Conservation (phyloP, 2,329 filamentous ascomycete species). For the Colletotrichum tofieldiae region DNA sequence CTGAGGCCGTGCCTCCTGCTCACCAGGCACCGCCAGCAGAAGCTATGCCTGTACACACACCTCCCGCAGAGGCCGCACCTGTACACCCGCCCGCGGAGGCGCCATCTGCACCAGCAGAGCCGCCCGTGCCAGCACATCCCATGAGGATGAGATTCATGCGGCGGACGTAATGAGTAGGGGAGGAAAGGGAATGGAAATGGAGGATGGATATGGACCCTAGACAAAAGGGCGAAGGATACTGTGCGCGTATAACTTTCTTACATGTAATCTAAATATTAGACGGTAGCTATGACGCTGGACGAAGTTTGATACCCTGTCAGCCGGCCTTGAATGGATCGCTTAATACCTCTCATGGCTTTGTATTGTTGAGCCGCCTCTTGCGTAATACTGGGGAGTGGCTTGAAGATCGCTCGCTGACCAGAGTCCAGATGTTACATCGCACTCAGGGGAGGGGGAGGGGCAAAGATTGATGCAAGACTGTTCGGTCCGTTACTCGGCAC, state of each 20-base stretch:
- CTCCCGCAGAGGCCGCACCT: conserved; percentile 14
- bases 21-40: conserved; percentile 22
- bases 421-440: background rate
- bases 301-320: conserved; percentile 42
- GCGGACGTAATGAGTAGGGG: background rate
- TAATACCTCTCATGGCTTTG: conserved; percentile 10
- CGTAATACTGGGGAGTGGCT: background rate
- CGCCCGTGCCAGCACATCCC: conserved; percentile 14
- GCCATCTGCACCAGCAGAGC: conserved; percentile 16
- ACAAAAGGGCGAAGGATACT: background rate
- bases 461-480: background rate
- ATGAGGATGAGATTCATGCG: conserved; percentile 35
- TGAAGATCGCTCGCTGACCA: background rate
- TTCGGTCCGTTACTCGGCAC: background rate
- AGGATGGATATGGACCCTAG: background rate
- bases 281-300: conserved; percentile 37
- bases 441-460: background rate
- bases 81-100: conserved; percentile 8
- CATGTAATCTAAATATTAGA: conserved; percentile 41
- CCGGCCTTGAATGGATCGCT: conserved; percentile 34
- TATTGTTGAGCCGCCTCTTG: background rate
- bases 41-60: conserved; percentile 23
- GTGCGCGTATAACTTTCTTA: conserved; percentile 32
- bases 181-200: background rate
- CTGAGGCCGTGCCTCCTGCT: background rate